Evolutionary conservation across 495 filamentous ascomycete genomes (phyloP), one percentile per base, ranked within the genome.

Genomic region (Tuber umbilicatum): DNA sequence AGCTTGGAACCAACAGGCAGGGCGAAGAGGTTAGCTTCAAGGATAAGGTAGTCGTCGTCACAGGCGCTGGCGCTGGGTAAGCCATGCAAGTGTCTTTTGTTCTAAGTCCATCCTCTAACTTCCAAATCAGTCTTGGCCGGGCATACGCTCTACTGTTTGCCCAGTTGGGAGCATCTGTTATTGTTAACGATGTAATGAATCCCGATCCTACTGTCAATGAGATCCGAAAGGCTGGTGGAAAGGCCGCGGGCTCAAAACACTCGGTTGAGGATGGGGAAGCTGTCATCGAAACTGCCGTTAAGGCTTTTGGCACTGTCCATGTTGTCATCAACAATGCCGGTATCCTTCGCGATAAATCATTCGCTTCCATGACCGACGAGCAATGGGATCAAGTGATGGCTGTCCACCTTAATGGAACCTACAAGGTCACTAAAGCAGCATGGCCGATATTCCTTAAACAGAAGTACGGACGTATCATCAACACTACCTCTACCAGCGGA

Each of bases 391-490:
- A 92, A 70, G 95, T 99, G 74, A 86, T 97, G 85, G 90, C 92
- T 75, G 94, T 98, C 70, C 95, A 99, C 84, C 89, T 97, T 45
- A 89, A 93, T 79, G 95, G 95, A 81, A 99, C 95, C 79, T 99
- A 95, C 86, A 97, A 97, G 88, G 89, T 93, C 78, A 94, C 93
- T 82, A 98, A 97, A 87, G 95, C 95, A 75, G 95, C 95, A 23
- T 99, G 96, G 96, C 96, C 95, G 70, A 91, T 94, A 85, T 92
- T 99, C 87, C 87, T 98, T 42, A 97, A 97, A 88, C 96, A 99
- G 86, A 98, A 97, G 88, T 98, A 97, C 78, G 95, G 95, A 77
- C 93, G 95, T 81, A 88, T 99, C 72, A 87, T 99, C 83, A 99
- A 99, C 87, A 99, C 95, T 74, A 93, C 95, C 23, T 96, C 92